Evolutionary conservation across 495 filamentous ascomycete species (phyloP).

Genomic region (Thozetella sp.): DNA sequence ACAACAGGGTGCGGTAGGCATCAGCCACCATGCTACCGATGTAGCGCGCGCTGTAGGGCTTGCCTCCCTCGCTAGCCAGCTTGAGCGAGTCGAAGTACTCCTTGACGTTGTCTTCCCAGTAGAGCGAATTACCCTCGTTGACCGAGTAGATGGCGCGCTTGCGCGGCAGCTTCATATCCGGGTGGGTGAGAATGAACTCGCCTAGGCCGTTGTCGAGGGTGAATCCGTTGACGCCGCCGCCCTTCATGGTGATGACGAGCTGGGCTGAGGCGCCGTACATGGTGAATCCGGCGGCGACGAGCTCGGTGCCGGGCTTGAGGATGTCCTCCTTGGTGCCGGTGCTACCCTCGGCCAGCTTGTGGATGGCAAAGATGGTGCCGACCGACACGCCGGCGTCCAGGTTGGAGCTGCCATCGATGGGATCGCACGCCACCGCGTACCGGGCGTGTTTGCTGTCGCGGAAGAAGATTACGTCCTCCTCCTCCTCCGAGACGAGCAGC

Average conservation of each 20-base stretch:
- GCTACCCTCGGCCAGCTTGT: conserved; percentile 77
- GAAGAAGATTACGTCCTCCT: conserved; percentile 90
- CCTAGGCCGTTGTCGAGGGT: conserved; percentile 94
- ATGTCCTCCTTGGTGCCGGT: conserved; percentile 78
- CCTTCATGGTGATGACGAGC: conserved; percentile 95
- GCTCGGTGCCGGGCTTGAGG: conserved; percentile 83
- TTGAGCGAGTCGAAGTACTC: conserved; percentile 89
- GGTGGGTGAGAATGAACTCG: conserved; percentile 98
- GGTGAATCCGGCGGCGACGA: conserved; percentile 94
- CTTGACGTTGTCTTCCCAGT: conserved; percentile 91
- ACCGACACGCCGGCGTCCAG: conserved; percentile 97
- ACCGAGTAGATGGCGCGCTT: conserved; percentile 91
- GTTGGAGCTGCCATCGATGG: conserved; percentile 97
- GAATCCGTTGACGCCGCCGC: conserved; percentile 92
- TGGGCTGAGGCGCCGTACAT: conserved; percentile 99
- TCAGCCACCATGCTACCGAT: conserved; percentile 99
- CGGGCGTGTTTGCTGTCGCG: conserved; percentile 76
- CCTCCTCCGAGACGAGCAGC: conserved; percentile 93
- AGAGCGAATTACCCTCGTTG: conserved; percentile 96
- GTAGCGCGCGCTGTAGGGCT: conserved; percentile 94
- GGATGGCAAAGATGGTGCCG: conserved; percentile 96
- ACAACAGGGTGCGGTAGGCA: conserved; percentile 92
- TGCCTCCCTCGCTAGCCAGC: conserved; percentile 66
- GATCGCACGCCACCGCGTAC: conserved; percentile 96
- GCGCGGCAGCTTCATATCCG: conserved; percentile 84